Conservation (phyloP, 2,329 filamentous ascomycete species). For the Diplocarpon rosae region DNA sequence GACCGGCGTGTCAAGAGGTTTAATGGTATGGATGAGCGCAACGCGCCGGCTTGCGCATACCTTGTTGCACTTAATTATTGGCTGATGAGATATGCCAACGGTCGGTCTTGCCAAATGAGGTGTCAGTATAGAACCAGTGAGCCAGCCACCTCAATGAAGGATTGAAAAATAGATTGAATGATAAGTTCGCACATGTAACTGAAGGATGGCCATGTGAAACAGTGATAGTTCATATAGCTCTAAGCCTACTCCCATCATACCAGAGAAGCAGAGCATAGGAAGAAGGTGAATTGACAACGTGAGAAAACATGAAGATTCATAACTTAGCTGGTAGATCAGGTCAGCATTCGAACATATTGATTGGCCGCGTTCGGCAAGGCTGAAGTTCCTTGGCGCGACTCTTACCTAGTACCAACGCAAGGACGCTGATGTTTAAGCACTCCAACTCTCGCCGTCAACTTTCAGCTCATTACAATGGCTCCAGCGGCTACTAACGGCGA, state of each 20-base stretch:
- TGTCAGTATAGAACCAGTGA: slow-evolving; percentile 7
- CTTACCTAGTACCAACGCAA: too few relatives aligned
- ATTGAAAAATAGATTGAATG: slow-evolving; percentile 4
- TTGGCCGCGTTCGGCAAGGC: slow-evolving; percentile 9
- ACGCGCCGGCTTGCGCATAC: slow-evolving; percentile 10
- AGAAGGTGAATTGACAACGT: too few relatives aligned
- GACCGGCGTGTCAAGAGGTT: slow-evolving; percentile 8
- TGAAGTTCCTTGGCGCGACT: slow-evolving; percentile 4
- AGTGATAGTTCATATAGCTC: background rate
- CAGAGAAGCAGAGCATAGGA: too few relatives aligned
- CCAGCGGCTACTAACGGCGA: slow-evolving; percentile 37
- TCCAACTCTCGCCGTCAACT: background rate
- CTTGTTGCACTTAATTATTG: slow-evolving; percentile 15
- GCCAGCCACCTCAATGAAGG: slow-evolving; percentile 2
- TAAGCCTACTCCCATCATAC: too few relatives aligned
- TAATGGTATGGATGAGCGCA: slow-evolving; percentile 4
- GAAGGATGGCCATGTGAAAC: too few relatives aligned
- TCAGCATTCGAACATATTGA: background rate
- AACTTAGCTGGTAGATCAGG: too few relatives aligned
- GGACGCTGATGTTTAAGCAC: too few relatives aligned
- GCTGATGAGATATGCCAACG: slow-evolving; percentile 1
- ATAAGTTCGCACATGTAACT: background rate
- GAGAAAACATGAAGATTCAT: too few relatives aligned
- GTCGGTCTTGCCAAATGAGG: slow-evolving; percentile 1
- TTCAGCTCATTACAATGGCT: slow-evolving; percentile 20